phyloP scores from a whole-genome alignment of 805 yeast species.

The Spathaspora arborariae region DNA sequence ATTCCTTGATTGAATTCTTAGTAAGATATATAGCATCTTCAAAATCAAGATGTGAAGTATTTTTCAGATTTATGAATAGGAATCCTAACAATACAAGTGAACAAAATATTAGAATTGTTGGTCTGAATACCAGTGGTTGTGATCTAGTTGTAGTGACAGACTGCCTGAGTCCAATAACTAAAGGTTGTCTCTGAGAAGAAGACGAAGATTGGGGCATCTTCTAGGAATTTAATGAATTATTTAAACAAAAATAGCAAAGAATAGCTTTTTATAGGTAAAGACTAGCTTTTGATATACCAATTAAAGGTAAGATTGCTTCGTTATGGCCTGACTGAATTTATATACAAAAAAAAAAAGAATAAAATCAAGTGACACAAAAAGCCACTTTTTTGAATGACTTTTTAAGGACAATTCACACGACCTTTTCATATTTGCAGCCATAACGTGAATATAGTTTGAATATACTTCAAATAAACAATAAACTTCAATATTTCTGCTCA shows the following conservation, averaged over 20 bases:
- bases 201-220: neutral
- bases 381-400: neutral
- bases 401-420: neutral
- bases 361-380: neutral
- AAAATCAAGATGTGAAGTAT: constrained; percentile 11
- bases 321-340: neutral
- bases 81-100: constrained; percentile 10
- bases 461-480: neutral
- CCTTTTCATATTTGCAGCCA: neutral
- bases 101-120: constrained; percentile 9
- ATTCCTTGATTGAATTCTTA: constrained; percentile 20
- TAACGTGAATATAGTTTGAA: too few relatives aligned
- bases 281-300: too few relatives aligned
- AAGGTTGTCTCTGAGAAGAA: neutral
- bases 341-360: neutral
- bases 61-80: constrained; percentile 3
- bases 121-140: constrained; percentile 6
- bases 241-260: neutral
- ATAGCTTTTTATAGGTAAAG: too few relatives aligned
- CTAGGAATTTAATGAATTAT: neutral
- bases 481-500: too few relatives aligned
- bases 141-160: neutral
- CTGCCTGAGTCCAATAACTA: neutral
- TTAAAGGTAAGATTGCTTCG: too few relatives aligned
- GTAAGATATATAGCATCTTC: constrained; percentile 25